These are phyloP conservation scores for Aspergillus phoenicis DNA, from an alignment of 2,329 filamentous ascomycete species.

Conservation along the genomic window DNA sequence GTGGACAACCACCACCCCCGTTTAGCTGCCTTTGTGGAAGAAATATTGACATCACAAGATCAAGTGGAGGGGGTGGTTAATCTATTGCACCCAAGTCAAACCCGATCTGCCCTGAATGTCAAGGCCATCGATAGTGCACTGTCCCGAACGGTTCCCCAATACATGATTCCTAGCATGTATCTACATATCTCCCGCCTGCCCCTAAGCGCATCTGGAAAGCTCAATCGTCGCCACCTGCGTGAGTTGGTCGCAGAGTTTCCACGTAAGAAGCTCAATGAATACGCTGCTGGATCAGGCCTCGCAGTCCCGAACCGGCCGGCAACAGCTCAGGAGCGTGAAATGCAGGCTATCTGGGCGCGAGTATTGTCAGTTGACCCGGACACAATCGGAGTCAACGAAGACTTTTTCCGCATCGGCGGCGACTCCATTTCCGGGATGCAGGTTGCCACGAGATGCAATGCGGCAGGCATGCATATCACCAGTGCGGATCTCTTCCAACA, in stretches of 20 bases:
- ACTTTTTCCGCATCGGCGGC: conserved; percentile 27
- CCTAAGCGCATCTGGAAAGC: background rate
- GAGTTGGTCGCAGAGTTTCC: background rate
- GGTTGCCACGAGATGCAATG: conserved; percentile 9
- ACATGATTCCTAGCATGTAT: background rate
- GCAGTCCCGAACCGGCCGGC: conserved; percentile 44
- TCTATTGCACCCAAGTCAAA: background rate
- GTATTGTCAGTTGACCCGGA: conserved; percentile 2
- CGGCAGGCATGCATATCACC: conserved; percentile 8
- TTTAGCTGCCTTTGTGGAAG: background rate
- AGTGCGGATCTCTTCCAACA: background rate
- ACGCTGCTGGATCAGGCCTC: too few relatives aligned
- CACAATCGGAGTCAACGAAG: conserved; percentile 17
- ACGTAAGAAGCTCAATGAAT: background rate
- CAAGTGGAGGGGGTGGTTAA: too few relatives aligned
- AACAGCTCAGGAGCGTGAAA: conserved; percentile 2
- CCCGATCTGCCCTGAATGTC: background rate
- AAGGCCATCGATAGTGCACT: background rate
- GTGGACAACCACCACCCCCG: background rate
- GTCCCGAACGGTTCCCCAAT: background rate
- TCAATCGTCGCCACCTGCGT: background rate
- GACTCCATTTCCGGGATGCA: conserved; percentile 26
- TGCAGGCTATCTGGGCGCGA: conserved; percentile 18
- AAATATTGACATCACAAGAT: background rate
- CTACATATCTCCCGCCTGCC: background rate